phyloP scores from a whole-genome alignment of 352 stramenopile species.

The Phytopythium helicoides region DNA sequence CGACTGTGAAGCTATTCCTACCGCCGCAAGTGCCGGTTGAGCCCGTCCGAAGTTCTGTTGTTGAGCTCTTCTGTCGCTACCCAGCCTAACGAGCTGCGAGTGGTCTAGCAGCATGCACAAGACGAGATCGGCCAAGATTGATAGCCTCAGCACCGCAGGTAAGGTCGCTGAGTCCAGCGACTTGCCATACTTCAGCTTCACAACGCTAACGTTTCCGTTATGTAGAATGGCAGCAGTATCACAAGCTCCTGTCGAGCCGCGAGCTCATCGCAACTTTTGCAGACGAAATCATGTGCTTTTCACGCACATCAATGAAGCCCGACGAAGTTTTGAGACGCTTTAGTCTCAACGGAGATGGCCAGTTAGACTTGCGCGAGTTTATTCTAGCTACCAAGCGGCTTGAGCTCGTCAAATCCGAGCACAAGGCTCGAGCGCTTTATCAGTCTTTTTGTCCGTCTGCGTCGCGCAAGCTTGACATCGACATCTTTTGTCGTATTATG shows the following conservation, averaged over 20 bases:
- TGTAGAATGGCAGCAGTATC: conserved; percentile 66
- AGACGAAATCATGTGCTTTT: conserved; percentile 59
- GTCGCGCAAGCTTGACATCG: conserved; percentile 71
- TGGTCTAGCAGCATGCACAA: conserved; percentile 49
- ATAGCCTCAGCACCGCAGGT: conserved; percentile 76
- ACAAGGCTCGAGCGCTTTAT: conserved; percentile 41
- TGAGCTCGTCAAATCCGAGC: conserved; percentile 36
- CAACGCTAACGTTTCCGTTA: too few relatives aligned
- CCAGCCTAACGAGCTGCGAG: conserved; percentile 1
- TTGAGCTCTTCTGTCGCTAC: background rate
- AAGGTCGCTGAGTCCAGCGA: background rate
- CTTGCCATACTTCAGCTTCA: background rate
- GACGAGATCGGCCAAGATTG: conserved; percentile 59
- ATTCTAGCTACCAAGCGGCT: conserved; percentile 69
- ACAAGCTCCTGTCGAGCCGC: conserved; percentile 56
- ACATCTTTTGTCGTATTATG: conserved; percentile 82
- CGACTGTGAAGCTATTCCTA: background rate
- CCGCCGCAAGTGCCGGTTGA: background rate
- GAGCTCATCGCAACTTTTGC: conserved; percentile 60
- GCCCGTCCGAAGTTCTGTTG: background rate
- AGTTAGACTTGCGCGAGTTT: conserved; percentile 76
- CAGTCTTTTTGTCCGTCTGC: conserved; percentile 65
- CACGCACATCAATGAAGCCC: conserved; percentile 55
- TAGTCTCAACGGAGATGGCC: conserved; percentile 72
- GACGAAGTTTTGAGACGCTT: conserved; percentile 71